A percentile compares a stretch with the other conserved stretches of the same genome.
phyloP scores from a whole-genome alignment of 2,329 filamentous ascomycete genomes.

The Monascus ruber region DNA sequence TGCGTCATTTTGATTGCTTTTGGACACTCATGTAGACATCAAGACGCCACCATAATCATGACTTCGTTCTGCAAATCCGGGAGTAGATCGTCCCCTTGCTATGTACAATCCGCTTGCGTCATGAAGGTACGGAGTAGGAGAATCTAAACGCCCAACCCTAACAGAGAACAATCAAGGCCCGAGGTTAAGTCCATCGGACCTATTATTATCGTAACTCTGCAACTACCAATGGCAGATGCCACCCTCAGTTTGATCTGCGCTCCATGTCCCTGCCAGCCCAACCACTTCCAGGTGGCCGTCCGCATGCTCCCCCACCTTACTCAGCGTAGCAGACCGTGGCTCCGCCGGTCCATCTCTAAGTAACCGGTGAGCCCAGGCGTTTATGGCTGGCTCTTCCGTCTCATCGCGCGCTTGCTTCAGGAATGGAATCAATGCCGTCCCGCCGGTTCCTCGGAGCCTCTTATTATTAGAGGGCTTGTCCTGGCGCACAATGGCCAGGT shows the following conservation, averaged over 20 bases:
- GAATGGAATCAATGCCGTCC: conserved; percentile 88
- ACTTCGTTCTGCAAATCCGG: too few species aligned
- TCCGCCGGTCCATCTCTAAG: conserved; percentile 41
- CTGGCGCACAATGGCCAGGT: conserved; percentile 40
- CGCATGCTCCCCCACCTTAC: conserved; percentile 42
- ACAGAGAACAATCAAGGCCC: too few species aligned
- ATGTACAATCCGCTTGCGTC: too few species aligned
- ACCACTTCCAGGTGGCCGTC: conserved; percentile 47
- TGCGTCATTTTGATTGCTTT: too few species aligned
- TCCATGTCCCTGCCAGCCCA: conserved; percentile 77
- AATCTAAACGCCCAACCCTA: too few species aligned
- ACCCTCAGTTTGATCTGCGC: conserved; percentile 69
- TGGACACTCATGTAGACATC: too few species aligned
- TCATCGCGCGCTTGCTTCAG: conserved; percentile 94
- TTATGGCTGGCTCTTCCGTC: conserved; percentile 82
- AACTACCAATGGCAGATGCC: conserved; percentile 46
- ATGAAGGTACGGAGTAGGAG: too few species aligned
- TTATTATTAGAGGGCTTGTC: conserved; percentile 29
- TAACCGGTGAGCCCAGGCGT: conserved; percentile 49
- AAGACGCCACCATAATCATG: too few species aligned
- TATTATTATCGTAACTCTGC: too few species aligned
- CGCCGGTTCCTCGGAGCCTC: conserved; percentile 78
- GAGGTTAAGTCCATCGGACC: too few species aligned
- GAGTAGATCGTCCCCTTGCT: too few species aligned
- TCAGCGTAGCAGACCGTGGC: conserved; percentile 32